Base-by-base conservation (phyloP, 2,329 filamentous ascomycete genomes). In the Rhexocercosporidium sp. region DNA sequence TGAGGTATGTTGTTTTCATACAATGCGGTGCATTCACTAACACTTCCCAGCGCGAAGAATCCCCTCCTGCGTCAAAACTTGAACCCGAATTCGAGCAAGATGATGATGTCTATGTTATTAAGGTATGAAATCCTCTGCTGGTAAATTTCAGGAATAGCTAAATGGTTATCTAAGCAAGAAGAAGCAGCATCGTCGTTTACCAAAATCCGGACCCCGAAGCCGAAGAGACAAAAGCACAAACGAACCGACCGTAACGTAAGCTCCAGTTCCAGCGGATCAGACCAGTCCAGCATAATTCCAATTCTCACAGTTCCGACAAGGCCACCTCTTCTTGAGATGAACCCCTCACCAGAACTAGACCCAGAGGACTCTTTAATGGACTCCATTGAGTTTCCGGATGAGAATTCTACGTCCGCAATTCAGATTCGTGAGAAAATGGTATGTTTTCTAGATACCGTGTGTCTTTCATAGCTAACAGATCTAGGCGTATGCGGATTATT, bases 281-380 rank as follows among this genome's bases (percentile, higher is more conserved):
- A 53, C 14, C 49, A 53, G 49, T 53, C 49, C 14, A 27, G 14
- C 8, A 53, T 53, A 31, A 34, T 53, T 18, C 22, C 27, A 9
- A 53, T 53, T 53, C 49, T 53, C 49, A 53, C 49, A 34, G 14
- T 29, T 53, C 49, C 25, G 29, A 53, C 31, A 53, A 53, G 49
- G 16, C 49, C 49, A 18, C 29, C 49, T 53, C 25, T 5, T 34
- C 25, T 27, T 53, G 49, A 53, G 49, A 53, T 31, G 18, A 29
- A 25, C 27, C 18, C 27, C 14, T 27, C 49, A n/a, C 49, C 25
- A 27, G 22, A 53, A 53, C 22, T 53, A 4, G 49, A 53, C 22
- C 27, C 49, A 34, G 25, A 27, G 29, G 49, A 53, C 22, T 16
- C 49, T n/a, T 5, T 53, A 12, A 53, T 53, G 27, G 8, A 11